Conservation (phyloP, 2,329 filamentous ascomycete genomes). For the Cytospora leucostoma region DNA sequence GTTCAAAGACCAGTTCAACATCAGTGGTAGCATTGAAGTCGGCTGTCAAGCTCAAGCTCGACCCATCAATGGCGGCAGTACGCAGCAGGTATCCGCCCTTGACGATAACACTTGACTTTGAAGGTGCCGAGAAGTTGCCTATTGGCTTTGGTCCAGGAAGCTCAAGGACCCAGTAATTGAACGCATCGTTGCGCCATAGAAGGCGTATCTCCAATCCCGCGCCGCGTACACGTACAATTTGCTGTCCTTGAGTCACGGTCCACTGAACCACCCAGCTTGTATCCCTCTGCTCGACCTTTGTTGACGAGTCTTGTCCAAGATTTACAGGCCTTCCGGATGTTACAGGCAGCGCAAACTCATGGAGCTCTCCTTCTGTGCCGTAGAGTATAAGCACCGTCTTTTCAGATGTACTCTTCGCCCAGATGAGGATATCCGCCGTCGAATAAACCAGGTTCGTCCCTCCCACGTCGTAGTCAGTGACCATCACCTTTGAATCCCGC, state of each 20-base stretch:
- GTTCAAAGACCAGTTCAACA: conserved; percentile 68
- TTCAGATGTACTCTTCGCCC: conserved; percentile 64
- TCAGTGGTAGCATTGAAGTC: conserved; percentile 71
- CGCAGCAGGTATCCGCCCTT: conserved; percentile 66
- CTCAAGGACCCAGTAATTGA: conserved; percentile 68
- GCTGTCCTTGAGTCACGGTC: conserved; percentile 33
- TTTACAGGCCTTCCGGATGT: background rate
- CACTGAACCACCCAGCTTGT: conserved; percentile 35
- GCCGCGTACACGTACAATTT: conserved; percentile 39
- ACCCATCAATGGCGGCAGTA: conserved; percentile 55
- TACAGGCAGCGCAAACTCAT: conserved; percentile 57
- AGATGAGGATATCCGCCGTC: conserved; percentile 69
- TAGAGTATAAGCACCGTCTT: conserved; percentile 65
- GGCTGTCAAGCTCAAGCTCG: conserved; percentile 61
- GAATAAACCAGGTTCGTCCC: conserved; percentile 64
- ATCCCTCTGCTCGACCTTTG: conserved; percentile 30
- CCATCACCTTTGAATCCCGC: conserved; percentile 67
- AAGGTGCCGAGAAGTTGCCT: conserved; percentile 38
- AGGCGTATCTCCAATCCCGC: conserved; percentile 51
- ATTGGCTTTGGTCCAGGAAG: conserved; percentile 33
- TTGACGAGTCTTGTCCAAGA: conserved; percentile 26
- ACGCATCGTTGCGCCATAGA: conserved; percentile 59
- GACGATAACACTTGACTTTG: conserved; percentile 52
- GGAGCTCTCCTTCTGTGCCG: conserved; percentile 60
- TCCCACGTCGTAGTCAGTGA: conserved; percentile 66